Conservation (phyloP, 495 filamentous ascomycete genomes). For the Penicillium arizonense region DNA sequence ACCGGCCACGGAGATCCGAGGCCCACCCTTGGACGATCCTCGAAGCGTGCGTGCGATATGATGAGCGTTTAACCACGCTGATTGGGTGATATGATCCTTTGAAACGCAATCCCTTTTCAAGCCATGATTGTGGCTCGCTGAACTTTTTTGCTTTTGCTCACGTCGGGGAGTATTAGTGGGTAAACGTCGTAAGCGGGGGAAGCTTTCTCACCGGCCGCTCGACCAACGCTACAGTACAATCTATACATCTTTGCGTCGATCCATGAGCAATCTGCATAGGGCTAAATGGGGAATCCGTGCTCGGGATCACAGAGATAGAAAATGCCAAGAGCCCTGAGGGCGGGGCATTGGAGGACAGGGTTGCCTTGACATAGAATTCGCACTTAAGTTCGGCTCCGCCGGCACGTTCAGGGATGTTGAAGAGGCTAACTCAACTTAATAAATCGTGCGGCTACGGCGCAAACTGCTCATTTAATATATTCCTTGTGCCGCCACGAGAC, state of each 20-base stretch:
- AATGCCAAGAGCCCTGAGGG: not conserved
- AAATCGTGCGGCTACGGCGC: constrained; percentile 19
- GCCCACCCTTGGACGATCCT: constrained; percentile 14
- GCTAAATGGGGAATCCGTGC: constrained; percentile 2
- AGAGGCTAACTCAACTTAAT: constrained; percentile 5
- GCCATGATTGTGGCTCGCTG: constrained; percentile 21
- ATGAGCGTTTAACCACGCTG: constrained; percentile 7
- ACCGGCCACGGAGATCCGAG: constrained; percentile 10
- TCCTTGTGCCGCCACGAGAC: not conserved
- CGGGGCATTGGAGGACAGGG: constrained; percentile 5
- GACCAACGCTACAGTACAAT: constrained; percentile 3
- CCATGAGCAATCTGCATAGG: constrained; percentile 9
- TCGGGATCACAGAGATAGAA: not conserved
- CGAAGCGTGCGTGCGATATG: constrained; percentile 17
- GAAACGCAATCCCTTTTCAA: constrained; percentile 16
- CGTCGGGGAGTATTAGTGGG: constrained; percentile 2
- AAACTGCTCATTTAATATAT: constrained; percentile 1
- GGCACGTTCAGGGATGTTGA: constrained; percentile 4
- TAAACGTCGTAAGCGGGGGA: constrained; percentile 8
- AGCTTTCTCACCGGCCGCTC: constrained; percentile 2
- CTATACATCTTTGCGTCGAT: not conserved
- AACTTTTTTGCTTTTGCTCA: constrained; percentile 6
- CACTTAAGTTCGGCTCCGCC: not conserved
- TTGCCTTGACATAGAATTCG: constrained; percentile 2
- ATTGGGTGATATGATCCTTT: constrained; percentile 26